Base-by-base conservation (phyloP, 2,329 filamentous ascomycete species). In the Emydomyces testavorans region DNA sequence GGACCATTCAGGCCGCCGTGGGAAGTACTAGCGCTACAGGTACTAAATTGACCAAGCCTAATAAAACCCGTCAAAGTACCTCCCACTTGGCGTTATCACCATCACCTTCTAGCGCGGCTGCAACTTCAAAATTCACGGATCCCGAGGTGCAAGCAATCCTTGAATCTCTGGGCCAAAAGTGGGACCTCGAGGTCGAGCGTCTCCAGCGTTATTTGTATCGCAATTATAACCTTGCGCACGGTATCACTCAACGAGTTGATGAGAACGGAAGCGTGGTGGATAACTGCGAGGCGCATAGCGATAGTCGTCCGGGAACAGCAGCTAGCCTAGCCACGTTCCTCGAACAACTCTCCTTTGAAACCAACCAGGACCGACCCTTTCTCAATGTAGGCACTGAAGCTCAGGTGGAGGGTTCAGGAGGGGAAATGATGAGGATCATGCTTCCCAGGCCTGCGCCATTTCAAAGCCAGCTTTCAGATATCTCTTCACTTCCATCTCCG, bases 141-240 rank as follows among this genome's bases (percentile, higher is more conserved):
- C 63, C 67, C 20, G 66, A 73, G 50, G 60, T 71, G 8, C 60
- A 67, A 23, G 55, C 64, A 21, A 65, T 69, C 8, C 53, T 73
- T 31, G 54, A 56, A 18, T 69, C 67, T 3, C 53, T 73, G 42
- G 62, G 64, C 26, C 60, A 62, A n/a, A 69, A 66, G 54, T 73
- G 71, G 71, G 65, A 72, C 45, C 50, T 53, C 2, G 69, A 73
- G 55, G 60, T 68, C 2, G 57, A 59, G 11, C 61, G 69, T 32
- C 54, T 72, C 39, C 63, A 66, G 37, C 60, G 65, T 21, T 73
- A 71, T 52, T 59, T 73, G 7, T 62, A 63, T 34, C 64, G 70
- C 6, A 73, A 73, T 53, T 71, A 70, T 54, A 67, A 67, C 35
- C 39, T 66, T 7, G 59, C 61, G 5, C 58, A 70, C 44, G 68